Evolutionary conservation across 768 basidiomycete species (phyloP).

Genomic region (Russula griseocarnosa): DNA sequence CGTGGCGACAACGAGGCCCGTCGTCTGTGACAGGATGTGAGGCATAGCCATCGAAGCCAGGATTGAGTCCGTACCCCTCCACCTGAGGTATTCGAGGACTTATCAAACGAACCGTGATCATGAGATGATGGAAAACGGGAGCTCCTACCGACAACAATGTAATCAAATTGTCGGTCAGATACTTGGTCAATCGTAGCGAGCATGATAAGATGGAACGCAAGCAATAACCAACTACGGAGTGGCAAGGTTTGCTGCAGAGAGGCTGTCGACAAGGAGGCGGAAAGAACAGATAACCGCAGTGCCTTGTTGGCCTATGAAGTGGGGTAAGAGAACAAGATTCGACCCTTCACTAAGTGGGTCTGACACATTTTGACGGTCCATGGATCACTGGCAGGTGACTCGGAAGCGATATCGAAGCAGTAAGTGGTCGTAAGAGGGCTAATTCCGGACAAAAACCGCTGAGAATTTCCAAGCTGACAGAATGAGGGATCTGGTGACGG

Average conservation of each 20-base stretch:
- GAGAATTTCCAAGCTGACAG: too few species aligned
- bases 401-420: too few species aligned
- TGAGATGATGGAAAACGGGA: neutral
- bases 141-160: conserved; percentile 25
- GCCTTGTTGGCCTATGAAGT: too few species aligned
- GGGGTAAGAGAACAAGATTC: neutral
- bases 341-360: too few species aligned
- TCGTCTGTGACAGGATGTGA: conserved; percentile 13
- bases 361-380: too few species aligned
- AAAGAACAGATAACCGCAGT: too few species aligned
- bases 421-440: too few species aligned
- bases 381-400: too few species aligned
- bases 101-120: neutral
- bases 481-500: too few species aligned
- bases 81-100: conserved; percentile 5
- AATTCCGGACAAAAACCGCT: too few species aligned
- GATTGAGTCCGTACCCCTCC: conserved; percentile 12
- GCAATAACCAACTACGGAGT: neutral
- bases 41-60: neutral
- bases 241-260: neutral
- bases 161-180: conserved; percentile 25
- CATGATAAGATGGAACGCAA: conserved; percentile 9
- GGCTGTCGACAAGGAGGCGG: neutral
- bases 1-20: conserved; percentile 26
- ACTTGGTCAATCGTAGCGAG: conserved; percentile 24